Conservation (phyloP, 192 early-diverging fungal species). For the Backusella psychrophila region DNA sequence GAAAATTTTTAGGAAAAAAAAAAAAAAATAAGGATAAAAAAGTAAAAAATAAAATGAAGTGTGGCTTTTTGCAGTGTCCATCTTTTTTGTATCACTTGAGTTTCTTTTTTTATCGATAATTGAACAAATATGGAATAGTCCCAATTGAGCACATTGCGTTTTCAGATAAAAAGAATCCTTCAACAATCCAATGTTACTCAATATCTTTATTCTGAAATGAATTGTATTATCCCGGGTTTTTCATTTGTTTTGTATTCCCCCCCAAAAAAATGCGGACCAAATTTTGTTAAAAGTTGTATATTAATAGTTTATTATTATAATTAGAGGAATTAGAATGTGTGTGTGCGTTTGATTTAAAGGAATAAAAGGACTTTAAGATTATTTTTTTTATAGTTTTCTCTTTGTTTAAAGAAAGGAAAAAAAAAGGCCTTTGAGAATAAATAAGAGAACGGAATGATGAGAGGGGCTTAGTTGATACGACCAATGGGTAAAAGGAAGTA, state of each 20-base stretch:
- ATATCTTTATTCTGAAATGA: background rate
- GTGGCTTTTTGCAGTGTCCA: background rate
- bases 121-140: background rate
- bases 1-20: background rate
- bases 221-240: background rate
- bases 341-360: background rate
- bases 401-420: background rate
- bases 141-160: background rate
- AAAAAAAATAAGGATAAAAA: background rate
- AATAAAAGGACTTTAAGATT: background rate
- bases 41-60: background rate
- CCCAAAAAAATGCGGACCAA: no score
- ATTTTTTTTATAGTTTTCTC: background rate
- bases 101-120: background rate
- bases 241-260: background rate
- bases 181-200: background rate
- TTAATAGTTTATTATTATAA: background rate
- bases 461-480: constrained; percentile 20
- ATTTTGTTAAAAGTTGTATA: background rate
- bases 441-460: background rate
- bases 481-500: constrained; percentile 52
- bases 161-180: background rate
- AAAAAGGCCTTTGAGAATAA: background rate
- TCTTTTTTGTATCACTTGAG: background rate
- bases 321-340: background rate